Evolutionary conservation across 768 basidiomycete species (phyloP), one percentile per base, ranked within the genome.

Genomic region (Hericium coralloides): DNA sequence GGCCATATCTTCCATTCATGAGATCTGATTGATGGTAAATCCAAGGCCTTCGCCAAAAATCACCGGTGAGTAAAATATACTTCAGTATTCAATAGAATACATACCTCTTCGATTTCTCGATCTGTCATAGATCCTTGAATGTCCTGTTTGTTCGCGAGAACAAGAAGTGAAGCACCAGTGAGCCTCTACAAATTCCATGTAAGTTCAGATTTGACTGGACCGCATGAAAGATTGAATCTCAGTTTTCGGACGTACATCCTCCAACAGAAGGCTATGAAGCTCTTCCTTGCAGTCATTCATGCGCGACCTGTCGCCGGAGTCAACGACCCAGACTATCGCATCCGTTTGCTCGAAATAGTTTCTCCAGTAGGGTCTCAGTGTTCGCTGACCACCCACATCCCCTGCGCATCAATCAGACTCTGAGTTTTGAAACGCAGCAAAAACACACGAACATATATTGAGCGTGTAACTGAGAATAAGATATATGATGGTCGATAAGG

Each of bases 311-410:
- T 98, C 95, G 38, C 88, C 82, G 0, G 94, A 95, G 74, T 99
- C 97, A 43, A 99, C 95, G 17, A 99, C 95, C 97, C 97, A 99
- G 37, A 98, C 93, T 47, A 99, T 77, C 7, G 90, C 95, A 71
- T 98, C 97, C 10, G 97, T 98, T 72, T 94, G 92, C 71, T 99
- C 97, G 64, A 98, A 98, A 73, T 98, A 98, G 70, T 98, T 99
- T 23, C 92, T 78, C 97, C 97, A 99, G 70, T 98, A 98, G 7
- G 97, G 95, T 31, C 97, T 82, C 53, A 99, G 83, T 0, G 92
- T 95, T 57, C 87, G 84, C 70, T 99, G 97, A 22, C 97, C 95
- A 38, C 97, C 97, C 38, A 98, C 93, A 69, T 99, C 97, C 97
- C 95, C 95, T 51, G 47, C 36, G 12, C 25, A 55, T 26, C 10